These are phyloP conservation scores for Candida succiphila DNA, from an alignment of 805 yeast species.

Conservation along the genomic window DNA sequence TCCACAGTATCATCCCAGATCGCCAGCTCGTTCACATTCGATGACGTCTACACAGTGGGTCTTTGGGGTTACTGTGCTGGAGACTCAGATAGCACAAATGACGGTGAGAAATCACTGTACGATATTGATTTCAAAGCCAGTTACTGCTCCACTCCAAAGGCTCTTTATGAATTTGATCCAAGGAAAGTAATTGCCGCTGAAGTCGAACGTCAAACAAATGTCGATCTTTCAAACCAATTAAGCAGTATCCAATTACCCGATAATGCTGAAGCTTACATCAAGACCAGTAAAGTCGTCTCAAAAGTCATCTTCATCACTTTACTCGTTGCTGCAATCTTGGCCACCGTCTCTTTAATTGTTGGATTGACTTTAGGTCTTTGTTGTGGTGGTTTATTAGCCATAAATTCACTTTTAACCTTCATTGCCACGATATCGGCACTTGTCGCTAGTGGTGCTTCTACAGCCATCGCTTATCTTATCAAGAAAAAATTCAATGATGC, in stretches of 20 bases:
- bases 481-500: slow-evolving; percentile 41
- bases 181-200: slow-evolving; percentile 15
- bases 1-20: slow-evolving; percentile 1
- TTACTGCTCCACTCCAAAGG: slow-evolving; percentile 41
- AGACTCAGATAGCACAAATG: slow-evolving; percentile 6
- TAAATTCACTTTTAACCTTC: not conserved
- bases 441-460: slow-evolving; percentile 22
- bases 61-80: slow-evolving; percentile 60
- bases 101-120: slow-evolving; percentile 5
- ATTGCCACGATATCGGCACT: slow-evolving; percentile 8
- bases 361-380: slow-evolving; percentile 33
- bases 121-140: slow-evolving; percentile 23
- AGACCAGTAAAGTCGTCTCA: slow-evolving; percentile 34
- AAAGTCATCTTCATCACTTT: slow-evolving; percentile 51
- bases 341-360: slow-evolving; percentile 31
- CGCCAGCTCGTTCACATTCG: slow-evolving; percentile 24
- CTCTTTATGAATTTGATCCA: slow-evolving; percentile 51
- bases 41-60: slow-evolving; percentile 44
- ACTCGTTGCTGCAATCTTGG: slow-evolving; percentile 34
- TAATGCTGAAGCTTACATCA: slow-evolving; percentile 34
- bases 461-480: slow-evolving; percentile 49
- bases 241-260: slow-evolving; percentile 42
- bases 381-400: slow-evolving; percentile 3
- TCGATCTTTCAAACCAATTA: slow-evolving; percentile 3
- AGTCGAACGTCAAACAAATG: slow-evolving; percentile 1